Base-by-base conservation (phyloP, 108 stramenopile genomes). In the Pseudonitzschia delicatissima region DNA sequence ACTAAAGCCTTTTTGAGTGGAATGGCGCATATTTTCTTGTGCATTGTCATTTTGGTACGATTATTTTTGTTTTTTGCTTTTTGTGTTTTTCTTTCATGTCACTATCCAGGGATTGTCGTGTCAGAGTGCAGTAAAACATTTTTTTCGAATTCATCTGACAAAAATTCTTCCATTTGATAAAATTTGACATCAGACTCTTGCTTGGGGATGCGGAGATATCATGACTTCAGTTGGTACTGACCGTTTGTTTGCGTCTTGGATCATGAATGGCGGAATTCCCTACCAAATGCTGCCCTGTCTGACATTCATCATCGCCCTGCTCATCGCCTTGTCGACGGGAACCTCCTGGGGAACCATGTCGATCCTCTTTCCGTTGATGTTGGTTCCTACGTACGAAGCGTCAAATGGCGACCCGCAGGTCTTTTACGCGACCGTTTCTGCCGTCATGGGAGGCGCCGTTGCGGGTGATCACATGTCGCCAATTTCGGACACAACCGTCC, bases 331-430 rank as follows among this genome's bases (percentile, higher is more conserved):
- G 50, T 80, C 87, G 2, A 84, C 49, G 52, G 61, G 64, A 44
- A 78, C 90, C 23, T 81, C 78, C 26, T 91, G 90, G 90, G 82
- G 83, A 36, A 82, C 81, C 0, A 91, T 91, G 90, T 74, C 76
- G 32, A 86, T 91, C 44, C 67, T 91, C 66, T 87, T 90, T 57
- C 88, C 88, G 8, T 68, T 90, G 0, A 61, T 87, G 13, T 52
- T 76, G 9, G 69, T 75, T 15, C 86, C 88, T 11, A 68, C 81
- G 9, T 87, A 85, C 67, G 35, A 64, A 23, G 83, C 81, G 28
- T 68, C 73, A 13, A 39, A 59, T 32, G 85, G 85, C 12, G 67
- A 86, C 61, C 55, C 59, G 12, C 57, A 26, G 12, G 81, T 90
- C 31, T 82, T 90, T 40, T 86, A 84, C 57, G 78, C 78, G 18